Conservation (phyloP, 768 basidiomycete species). For the Strobilomyces echinocephalus region DNA sequence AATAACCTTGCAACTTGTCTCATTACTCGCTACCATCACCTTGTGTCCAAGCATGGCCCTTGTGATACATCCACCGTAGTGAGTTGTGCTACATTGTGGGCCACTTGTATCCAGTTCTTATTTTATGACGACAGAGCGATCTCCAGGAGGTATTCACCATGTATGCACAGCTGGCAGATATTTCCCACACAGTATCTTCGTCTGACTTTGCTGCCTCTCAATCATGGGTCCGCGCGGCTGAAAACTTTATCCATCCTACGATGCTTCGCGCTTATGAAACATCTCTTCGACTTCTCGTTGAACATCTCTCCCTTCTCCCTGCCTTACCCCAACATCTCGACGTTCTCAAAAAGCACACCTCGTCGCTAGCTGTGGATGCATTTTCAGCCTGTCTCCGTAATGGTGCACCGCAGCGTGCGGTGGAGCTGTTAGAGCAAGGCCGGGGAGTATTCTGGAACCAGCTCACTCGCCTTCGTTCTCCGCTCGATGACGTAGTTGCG, state of each 20-base stretch:
- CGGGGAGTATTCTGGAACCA: too few species aligned
- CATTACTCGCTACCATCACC: background rate
- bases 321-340: too few species aligned
- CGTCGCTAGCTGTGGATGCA: background rate
- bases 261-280: background rate
- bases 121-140: background rate
- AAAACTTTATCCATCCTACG: background rate
- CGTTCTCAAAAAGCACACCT: background rate
- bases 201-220: background rate
- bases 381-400: background rate
- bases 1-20: background rate
- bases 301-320: too few species aligned
- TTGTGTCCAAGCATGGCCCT: too few species aligned
- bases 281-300: too few species aligned
- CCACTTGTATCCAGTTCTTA: background rate
- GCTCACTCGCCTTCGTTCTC: too few species aligned
- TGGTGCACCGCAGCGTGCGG: too few species aligned
- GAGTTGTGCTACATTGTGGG: background rate
- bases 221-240: background rate
- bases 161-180: background rate
- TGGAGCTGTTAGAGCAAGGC: too few species aligned
- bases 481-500: too few species aligned
- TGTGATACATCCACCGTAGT: background rate
- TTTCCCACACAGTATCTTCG: background rate
- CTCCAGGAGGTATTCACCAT: background rate